Evolutionary conservation across 345 rosid genomes (phyloP), one percentile per base, ranked within the genome.

Genomic region (Raphanus sativus): DNA sequence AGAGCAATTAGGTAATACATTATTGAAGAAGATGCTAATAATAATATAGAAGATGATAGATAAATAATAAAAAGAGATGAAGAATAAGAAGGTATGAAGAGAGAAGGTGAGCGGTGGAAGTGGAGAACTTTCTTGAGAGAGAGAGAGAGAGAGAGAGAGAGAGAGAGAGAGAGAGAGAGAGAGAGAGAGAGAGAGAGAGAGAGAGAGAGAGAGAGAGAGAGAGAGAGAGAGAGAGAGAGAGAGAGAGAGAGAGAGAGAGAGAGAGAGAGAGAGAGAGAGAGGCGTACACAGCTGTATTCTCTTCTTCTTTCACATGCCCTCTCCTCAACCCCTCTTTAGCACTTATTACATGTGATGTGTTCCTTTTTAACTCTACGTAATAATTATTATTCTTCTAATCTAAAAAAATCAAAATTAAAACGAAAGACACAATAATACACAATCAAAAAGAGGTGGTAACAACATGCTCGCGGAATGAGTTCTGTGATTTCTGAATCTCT

Each of bases 381-480:
- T 40, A 10, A 40, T 40, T 58, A 17, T 25, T 34, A 2, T 21
- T 13, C 2, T 15, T 17, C 6, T 55, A 26, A 30, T 6, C 21
- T 15, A 16, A 13, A 62, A n/a, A 61, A 29, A 5, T 13, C 10
- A 1, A 12, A 29, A 34, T 32, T n/a, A 64, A 64, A 16, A 36
- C 50, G 15, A 64, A 36, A 28, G 73, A 42, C 42, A 42, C 42
- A 28, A 48, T 29, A 66, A 61, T 24, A 25, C 62, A 58, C 28
- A 59, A 78, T 54, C 56, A 59, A 15, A 21, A 65, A 61, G 73
- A 58, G 82, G 80, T 82, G 85, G 82, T 75, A 83, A 80, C 84
- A 89, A 89, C 91, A 84, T 85, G 93, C 83, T 76, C 65, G 82
- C 80, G 83, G 88, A 83, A 76, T 84, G 74, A 83, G 24, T 69